Evolutionary conservation across 371 early-diverging fungal species (phyloP), one percentile per base, ranked within the genome.

Genomic region (Mucor irregularis): DNA sequence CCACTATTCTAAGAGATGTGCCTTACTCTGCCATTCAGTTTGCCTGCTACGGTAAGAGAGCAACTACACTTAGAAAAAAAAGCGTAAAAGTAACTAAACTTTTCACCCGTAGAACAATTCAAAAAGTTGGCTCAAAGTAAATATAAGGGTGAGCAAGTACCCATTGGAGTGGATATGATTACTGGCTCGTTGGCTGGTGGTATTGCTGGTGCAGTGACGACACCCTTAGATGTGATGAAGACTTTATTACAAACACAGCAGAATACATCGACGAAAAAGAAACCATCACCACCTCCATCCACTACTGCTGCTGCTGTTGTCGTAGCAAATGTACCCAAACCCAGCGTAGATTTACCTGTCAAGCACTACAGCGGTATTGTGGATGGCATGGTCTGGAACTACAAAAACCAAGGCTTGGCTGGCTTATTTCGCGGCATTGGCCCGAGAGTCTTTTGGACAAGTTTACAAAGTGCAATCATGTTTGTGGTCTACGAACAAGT

Each of bases 21-120:
- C 89, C 89, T 17, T 89, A 88, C 49, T 85, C 87, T 2, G 87
- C 87, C 5, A 59, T 89, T 21, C 87, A 89, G 53, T 89, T 89
- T 66, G 85, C 89, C 21, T 81, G 84, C 48, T 89, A 89, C 62
- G 88, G 85, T 82, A 75, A 60, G 34, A n/a, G 3, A 42, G 9
- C 7, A 6, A 14, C 5, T 24, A 10, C 4, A 11, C 8, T 25
- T 14, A 10, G 4, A 16, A 21, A 2, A 11, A 25, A 13, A 25
- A 16, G 29, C 28, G 25, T n/a, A n/a, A n/a, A n/a, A n/a, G 2
- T 28, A 25, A 28, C 29, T 45, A 45, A 45, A 16, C 4, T 14
- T 5, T 33, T 11, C 4, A 31, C 5, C 13, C 16, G 21, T 31
- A 78, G 79, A 79, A 53, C 73, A 69, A 70, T 79, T 79, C 44